Percentiles rank a stretch among this genome's conserved stretches.
phyloP scores from a whole-genome alignment of 1,139 yeast species.

The Zygosaccharomyces pseudobailii region DNA sequence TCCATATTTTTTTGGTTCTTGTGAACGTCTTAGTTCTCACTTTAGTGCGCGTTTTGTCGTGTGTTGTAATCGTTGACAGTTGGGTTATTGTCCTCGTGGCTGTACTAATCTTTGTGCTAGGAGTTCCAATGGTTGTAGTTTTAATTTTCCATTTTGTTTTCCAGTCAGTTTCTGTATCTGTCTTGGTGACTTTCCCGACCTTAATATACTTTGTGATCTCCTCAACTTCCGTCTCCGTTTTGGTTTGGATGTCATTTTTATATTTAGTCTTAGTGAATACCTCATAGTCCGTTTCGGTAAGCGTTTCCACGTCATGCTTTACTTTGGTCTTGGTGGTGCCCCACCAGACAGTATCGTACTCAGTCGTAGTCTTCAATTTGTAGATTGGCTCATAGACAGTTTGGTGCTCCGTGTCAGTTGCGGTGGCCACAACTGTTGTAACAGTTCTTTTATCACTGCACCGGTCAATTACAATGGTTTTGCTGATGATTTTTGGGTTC shows the following conservation, averaged over 20 bases:
- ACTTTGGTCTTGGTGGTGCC: constrained; percentile 16
- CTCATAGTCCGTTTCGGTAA: constrained; percentile 24
- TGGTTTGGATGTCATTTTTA: constrained; percentile 10
- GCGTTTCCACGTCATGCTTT: constrained; percentile 15
- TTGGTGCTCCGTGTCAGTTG: constrained; percentile 7
- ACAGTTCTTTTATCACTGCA: constrained; percentile 4
- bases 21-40: constrained; percentile 2
- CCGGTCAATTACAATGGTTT: constrained; percentile 9
- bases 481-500: constrained; percentile 10
- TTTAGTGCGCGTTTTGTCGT: constrained; percentile 15
- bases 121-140: constrained; percentile 8
- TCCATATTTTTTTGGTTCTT: constrained; percentile 6
- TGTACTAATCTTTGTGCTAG: constrained; percentile 13
- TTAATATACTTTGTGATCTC: constrained; percentile 5
- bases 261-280: constrained; percentile 15
- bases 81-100: constrained; percentile 20
- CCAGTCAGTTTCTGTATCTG: constrained; percentile 8
- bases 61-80: constrained; percentile 18
- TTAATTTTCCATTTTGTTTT: constrained; percentile 6
- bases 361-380: constrained; percentile 10
- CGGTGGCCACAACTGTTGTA: constrained; percentile 6
- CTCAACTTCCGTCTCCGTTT: constrained; percentile 11
- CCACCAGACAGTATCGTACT: constrained; percentile 7
- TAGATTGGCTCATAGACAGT: constrained; percentile 6
- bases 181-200: constrained; percentile 6